Conservation (phyloP, 2,329 filamentous ascomycete species). For the Emergomyces africanus region DNA sequence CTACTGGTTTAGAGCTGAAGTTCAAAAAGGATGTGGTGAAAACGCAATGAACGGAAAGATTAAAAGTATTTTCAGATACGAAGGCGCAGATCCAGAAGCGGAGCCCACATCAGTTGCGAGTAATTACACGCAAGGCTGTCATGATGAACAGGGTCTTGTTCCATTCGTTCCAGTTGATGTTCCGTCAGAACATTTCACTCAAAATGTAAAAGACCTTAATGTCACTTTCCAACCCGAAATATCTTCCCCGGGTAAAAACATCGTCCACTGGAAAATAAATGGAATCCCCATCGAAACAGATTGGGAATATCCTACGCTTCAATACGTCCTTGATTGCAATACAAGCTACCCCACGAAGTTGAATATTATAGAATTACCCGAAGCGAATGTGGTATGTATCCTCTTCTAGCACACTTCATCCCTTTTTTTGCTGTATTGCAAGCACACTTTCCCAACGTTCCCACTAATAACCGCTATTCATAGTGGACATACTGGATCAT, state of each 20-base stretch:
- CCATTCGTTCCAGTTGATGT: slow-evolving; percentile 15
- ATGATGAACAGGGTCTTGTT: slow-evolving; percentile 9
- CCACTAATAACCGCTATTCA: slow-evolving; percentile 5
- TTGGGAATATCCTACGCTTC: slow-evolving; percentile 33
- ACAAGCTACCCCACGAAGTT: slow-evolving; percentile 26
- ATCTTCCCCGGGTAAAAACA: slow-evolving; percentile 9
- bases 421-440: not conserved
- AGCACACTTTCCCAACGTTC: not conserved
- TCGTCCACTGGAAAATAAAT: slow-evolving; percentile 21
- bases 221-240: slow-evolving; percentile 12
- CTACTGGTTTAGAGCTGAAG: slow-evolving; percentile 30
- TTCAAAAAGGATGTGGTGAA: slow-evolving; percentile 1
- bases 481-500: slow-evolving; percentile 39
- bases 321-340: slow-evolving; percentile 31
- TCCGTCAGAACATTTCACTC: slow-evolving; percentile 12
- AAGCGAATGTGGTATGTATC: slow-evolving; percentile 10
- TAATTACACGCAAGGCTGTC: slow-evolving; percentile 11
- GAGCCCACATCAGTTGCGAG: slow-evolving; percentile 5
- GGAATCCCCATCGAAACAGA: slow-evolving; percentile 29
- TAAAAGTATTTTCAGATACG: slow-evolving; percentile 4
- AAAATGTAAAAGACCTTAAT: slow-evolving; percentile 9
- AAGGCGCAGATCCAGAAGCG: slow-evolving; percentile 4
- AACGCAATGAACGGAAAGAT: slow-evolving; percentile 3
- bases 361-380: slow-evolving; percentile 30
- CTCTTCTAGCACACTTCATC: not conserved